Conservation (phyloP, 2,329 filamentous ascomycete species). For the Ceratocystiopsis brevicomis region DNA sequence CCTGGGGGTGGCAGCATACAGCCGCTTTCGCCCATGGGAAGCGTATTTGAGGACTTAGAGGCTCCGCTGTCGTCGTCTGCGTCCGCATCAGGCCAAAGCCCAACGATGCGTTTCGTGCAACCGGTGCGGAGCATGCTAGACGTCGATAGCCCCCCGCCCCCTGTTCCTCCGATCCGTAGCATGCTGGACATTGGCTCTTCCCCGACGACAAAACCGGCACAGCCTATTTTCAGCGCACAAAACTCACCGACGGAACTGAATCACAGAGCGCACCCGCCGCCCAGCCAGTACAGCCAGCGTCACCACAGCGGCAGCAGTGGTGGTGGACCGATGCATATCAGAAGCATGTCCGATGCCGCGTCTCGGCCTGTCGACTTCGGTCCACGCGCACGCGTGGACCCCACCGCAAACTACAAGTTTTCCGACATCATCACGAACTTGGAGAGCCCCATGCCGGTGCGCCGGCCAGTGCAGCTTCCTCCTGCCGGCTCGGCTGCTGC, state of each 20-base stretch:
- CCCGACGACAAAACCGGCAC: conserved; percentile 9
- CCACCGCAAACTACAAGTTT: conserved; percentile 40
- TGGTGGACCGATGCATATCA: conserved; percentile 18
- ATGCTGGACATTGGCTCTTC: conserved; percentile 32
- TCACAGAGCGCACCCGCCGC: conserved; percentile 14
- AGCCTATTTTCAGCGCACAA: conserved; percentile 23
- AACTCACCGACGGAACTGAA: conserved; percentile 26
- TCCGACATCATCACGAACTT: conserved; percentile 36
- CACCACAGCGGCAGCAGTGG: conserved; percentile 3
- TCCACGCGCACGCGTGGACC: conserved; percentile 22
- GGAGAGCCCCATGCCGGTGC: conserved; percentile 19
- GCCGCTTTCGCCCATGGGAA: conserved; percentile 48
- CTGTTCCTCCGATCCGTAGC: conserved; percentile 23
- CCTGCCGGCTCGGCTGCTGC: too few relatives aligned
- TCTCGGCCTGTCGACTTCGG: conserved; percentile 29
- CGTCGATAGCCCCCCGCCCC: conserved; percentile 24
- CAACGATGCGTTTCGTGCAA: too few relatives aligned
- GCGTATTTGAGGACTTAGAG: conserved; percentile 36
- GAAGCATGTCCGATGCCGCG: conserved; percentile 37
- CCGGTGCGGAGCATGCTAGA: conserved; percentile 48
- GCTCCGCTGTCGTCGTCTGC: conserved; percentile 7
- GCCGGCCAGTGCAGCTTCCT: too few relatives aligned
- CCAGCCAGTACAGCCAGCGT: neutral
- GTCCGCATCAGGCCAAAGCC: neutral
- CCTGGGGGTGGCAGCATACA: conserved; percentile 13